Evolutionary conservation across 768 basidiomycete genomes (phyloP), one percentile per base, ranked within the genome.

Genomic region (Lentinula raphanica): DNA sequence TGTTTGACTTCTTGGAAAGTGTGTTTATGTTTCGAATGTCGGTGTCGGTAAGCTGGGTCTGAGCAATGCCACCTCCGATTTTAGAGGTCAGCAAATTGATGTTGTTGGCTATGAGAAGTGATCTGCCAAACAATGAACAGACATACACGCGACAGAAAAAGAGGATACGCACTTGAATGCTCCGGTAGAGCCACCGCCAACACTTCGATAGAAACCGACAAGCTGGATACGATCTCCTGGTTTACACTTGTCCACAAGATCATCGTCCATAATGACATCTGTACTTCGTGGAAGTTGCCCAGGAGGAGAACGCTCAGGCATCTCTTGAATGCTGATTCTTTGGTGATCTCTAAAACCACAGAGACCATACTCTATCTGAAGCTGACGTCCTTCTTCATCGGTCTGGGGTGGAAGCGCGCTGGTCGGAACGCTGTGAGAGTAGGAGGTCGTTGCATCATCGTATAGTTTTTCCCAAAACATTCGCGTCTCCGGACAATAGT

Each of bases 271-370:
- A 45, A 98, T 91, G 54, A 98, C 89, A 71, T 99, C 97, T 35
- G 94, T 94, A 66, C 94, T 95, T 49, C 97, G 82, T 45, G 97
- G 97, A 28, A 99, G 79, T 71, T 98, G 96, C 28, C 97, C 97
- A 44, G 97, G 91, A 25, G 97, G 97, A 13, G 97, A 95, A 23
- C 97, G 86, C 73, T 99, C 97, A 2, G 97, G 97, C 96, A 99
- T 98, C 69, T 99, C 97, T 75, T 99, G 97, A 61, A 99, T 98
- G 71, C 87, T 94, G 68, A 98, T 92, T 63, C 94, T 86, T 72
- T 99, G 97, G 72, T 98, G 93, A 73, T 99, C 97, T 58, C 92
- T 80, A 77, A 97, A 99, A 7, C 90, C 83, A 68, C 90, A 92
- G 62, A 88, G 78, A 4, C 97, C 97, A 68, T 86, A 98, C 74